phyloP scores from a whole-genome alignment of 2,329 filamentous ascomycete species.

The Arthrobotrys sinensis region DNA sequence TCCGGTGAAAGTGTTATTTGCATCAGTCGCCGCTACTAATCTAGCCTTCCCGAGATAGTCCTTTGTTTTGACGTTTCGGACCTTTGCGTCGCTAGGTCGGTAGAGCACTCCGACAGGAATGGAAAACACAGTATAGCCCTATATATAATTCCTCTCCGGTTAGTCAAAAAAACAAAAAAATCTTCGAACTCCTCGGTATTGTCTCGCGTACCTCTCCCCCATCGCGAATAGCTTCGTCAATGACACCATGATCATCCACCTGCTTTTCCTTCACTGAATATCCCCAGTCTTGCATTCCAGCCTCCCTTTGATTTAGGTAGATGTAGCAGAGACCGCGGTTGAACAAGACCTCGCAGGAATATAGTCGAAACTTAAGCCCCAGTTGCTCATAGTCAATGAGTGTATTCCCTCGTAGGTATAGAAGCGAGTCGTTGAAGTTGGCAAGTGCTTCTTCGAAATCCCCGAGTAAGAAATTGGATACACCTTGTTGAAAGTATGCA shows the following conservation, averaged over 20 bases:
- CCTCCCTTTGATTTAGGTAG: slow-evolving; percentile 91
- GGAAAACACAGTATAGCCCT: slow-evolving; percentile 98
- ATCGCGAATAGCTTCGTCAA: slow-evolving; percentile 95
- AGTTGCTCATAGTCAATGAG: slow-evolving; percentile 98
- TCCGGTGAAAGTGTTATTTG: slow-evolving; percentile 84
- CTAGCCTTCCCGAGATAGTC: slow-evolving; percentile 98
- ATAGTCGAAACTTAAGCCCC: slow-evolving; percentile 94
- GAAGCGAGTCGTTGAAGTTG: slow-evolving; percentile 97
- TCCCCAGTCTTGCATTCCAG: slow-evolving; percentile 89
- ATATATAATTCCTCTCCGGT: slow-evolving; percentile 24
- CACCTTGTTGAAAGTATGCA: slow-evolving; percentile 97
- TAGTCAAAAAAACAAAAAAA: not conserved
- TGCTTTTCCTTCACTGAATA: slow-evolving; percentile 97
- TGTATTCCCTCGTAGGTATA: slow-evolving; percentile 94
- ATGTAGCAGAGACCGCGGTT: slow-evolving; percentile 98
- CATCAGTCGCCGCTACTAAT: slow-evolving; percentile 88
- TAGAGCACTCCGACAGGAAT: slow-evolving; percentile 97
- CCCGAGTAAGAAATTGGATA: slow-evolving; percentile 96
- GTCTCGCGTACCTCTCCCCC: slow-evolving; percentile 81
- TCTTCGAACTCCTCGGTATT: no score
- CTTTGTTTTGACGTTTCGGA: slow-evolving; percentile 97
- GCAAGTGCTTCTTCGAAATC: slow-evolving; percentile 97
- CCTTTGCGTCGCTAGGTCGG: slow-evolving; percentile 95
- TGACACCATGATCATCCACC: slow-evolving; percentile 95
- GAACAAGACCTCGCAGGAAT: slow-evolving; percentile 97